Base-by-base conservation (phyloP, 768 basidiomycete species). In the Sistotremastrum niveocremeum region DNA sequence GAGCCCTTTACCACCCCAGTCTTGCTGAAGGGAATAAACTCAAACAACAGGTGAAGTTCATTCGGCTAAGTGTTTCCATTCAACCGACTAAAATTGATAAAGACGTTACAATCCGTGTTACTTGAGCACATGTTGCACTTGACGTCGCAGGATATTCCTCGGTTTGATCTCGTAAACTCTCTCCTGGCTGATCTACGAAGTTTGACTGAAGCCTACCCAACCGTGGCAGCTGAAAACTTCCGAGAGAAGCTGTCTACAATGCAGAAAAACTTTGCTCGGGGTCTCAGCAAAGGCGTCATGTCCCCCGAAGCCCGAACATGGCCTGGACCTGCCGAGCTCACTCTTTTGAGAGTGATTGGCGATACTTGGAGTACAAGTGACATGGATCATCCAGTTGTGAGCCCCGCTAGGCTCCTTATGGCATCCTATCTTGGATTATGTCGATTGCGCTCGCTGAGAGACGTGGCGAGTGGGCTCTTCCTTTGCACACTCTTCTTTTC, bases 311-410 rank as follows among this genome's bases (percentile, higher is more conserved):
- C 87, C 3, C 85, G 76, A 65, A 97, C 89, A 0, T 98, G 88
- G 81, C 94, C 95, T 5, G 82, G 84, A 31, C 60, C 79, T 3
- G 65, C 88, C 4, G 95, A 99, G 60, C 69, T 99, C 12, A 68
- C 74, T 0, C 67, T 99, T 2, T 67, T 98, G 32, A 79, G 91
- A 28, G 60, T 91, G 36, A 73, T 88, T 43, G 90, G 90, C 3
- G 65, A 70, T 9, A 66, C 85, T 34, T 99, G 93, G 93, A 84
- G 91, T 3, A 90, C 91, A 2, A 94, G 89, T 59, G 95, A 99
- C 63, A 73, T 94, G 64, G 82, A 81, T 44, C 93, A 99, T 61
- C 76, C 80, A 0, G 90, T 98, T 40, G 68, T 89, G 12, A 84
- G 87, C 0, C 88, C 91, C 0, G 75, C 91, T 0, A 76, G 89